phyloP scores from a whole-genome alignment of 2,329 filamentous ascomycete genomes.

The Alternaria hordeiaustralica region DNA sequence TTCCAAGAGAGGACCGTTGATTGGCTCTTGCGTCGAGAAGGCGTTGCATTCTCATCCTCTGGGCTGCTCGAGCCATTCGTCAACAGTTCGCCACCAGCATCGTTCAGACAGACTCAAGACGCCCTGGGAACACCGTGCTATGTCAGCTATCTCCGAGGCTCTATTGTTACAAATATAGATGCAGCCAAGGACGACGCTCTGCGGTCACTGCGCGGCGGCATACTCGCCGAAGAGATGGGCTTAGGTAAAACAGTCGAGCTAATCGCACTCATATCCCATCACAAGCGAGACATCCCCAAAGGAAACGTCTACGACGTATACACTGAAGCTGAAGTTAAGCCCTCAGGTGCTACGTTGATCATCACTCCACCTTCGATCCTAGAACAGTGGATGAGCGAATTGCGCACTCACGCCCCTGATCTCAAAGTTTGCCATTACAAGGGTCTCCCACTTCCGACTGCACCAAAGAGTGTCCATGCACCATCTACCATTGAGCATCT shows the following conservation, averaged over 20 bases:
- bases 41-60: constrained; percentile 55
- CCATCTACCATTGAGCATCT: constrained; percentile 56
- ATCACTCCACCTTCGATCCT: constrained; percentile 68
- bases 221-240: constrained; percentile 83
- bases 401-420: constrained; percentile 63
- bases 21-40: constrained; percentile 74
- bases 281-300: constrained; percentile 53
- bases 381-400: constrained; percentile 68
- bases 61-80: constrained; percentile 17
- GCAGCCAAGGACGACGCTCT: constrained; percentile 50
- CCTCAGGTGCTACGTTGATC: constrained; percentile 66
- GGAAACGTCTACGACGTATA: constrained; percentile 47
- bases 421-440: constrained; percentile 64
- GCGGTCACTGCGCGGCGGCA: constrained; percentile 62
- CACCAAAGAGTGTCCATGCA: constrained; percentile 43
- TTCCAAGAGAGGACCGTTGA: constrained; percentile 74
- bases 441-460: constrained; percentile 52
- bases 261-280: constrained; percentile 71
- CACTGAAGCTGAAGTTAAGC: constrained; percentile 54
- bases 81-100: constrained; percentile 44
- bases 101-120: constrained; percentile 58
- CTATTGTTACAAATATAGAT: constrained; percentile 59
- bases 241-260: constrained; percentile 81
- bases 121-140: constrained; percentile 56
- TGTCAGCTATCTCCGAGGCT: constrained; percentile 69